Evolutionary conservation across 2,329 filamentous ascomycete species (phyloP).

Genomic region (Diaporthe batatas): DNA sequence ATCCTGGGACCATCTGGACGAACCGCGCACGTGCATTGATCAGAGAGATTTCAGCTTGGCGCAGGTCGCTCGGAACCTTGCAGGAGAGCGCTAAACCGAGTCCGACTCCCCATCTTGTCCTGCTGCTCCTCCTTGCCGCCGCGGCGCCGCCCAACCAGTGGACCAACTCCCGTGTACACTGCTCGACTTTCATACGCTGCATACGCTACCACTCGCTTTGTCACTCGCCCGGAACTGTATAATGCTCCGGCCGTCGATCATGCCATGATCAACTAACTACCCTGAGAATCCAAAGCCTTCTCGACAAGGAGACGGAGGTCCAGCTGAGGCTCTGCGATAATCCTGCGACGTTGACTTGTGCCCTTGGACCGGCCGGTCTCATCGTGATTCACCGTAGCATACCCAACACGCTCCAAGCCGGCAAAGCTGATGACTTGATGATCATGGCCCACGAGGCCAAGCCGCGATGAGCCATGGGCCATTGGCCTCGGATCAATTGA

Average conservation of each 20-base stretch:
- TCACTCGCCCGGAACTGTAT: not conserved
- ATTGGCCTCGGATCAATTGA: not conserved
- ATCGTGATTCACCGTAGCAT: constrained; percentile 14
- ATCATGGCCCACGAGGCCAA: constrained; percentile 10
- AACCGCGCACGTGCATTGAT: constrained; percentile 19
- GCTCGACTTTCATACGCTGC: no score
- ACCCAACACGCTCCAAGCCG: no score
- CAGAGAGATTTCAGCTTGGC: constrained; percentile 5
- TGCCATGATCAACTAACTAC: constrained; percentile 21
- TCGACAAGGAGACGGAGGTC: not conserved
- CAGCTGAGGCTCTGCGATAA: constrained; percentile 7
- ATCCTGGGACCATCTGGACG: constrained; percentile 10
- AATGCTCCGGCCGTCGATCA: constrained; percentile 6
- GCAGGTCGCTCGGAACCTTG: no score
- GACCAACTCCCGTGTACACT: not conserved
- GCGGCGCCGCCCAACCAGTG: constrained; percentile 17
- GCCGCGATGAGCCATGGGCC: constrained; percentile 1
- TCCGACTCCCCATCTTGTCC: not conserved
- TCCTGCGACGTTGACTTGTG: constrained; percentile 13
- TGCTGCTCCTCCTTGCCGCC: constrained; percentile 1
- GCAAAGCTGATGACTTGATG: constrained; percentile 2
- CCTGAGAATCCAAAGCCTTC: not conserved
- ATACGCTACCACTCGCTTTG: not conserved
- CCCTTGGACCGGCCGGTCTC: not conserved
- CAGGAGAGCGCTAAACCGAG: not conserved